Percentiles rank a stretch among this genome's conserved stretches.
Evolutionary conservation across 192 early-diverging fungal genomes (phyloP).

Genomic region (Dissophora ornata): DNA sequence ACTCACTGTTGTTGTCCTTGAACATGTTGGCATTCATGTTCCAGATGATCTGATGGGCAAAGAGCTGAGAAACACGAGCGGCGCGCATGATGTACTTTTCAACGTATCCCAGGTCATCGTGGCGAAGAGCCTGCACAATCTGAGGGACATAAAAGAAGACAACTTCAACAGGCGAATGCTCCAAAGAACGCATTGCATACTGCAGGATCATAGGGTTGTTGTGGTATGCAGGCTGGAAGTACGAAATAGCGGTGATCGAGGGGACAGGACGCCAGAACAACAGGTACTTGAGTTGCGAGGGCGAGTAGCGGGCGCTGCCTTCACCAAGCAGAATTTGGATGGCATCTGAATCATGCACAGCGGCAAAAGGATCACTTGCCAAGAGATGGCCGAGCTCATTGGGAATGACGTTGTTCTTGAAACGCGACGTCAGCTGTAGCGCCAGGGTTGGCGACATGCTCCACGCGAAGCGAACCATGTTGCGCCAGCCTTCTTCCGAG

Average conservation of each 20-base stretch:
- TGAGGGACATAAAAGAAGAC: slow-evolving; percentile 99
- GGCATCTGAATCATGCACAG: slow-evolving; percentile 78
- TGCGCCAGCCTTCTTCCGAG: slow-evolving; percentile 78
- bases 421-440: slow-evolving; percentile 79
- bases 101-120: slow-evolving; percentile 92
- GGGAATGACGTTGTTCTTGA: slow-evolving; percentile 75
- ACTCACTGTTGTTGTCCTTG: slow-evolving; percentile 57
- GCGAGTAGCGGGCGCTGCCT: slow-evolving; percentile 38
- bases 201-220: slow-evolving; percentile 93
- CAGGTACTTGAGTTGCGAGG: slow-evolving; percentile 67
- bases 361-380: slow-evolving; percentile 70
- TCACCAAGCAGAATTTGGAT: slow-evolving; percentile 80
- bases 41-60: slow-evolving; percentile 99
- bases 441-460: slow-evolving; percentile 83
- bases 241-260: slow-evolving; percentile 89
- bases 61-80: slow-evolving; percentile 92
- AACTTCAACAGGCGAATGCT: slow-evolving; percentile 90
- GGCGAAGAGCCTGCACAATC: slow-evolving; percentile 94
- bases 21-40: slow-evolving; percentile 99
- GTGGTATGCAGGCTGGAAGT: slow-evolving; percentile 76
- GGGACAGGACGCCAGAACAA: slow-evolving; percentile 92
- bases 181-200: slow-evolving; percentile 92
- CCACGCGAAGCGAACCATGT: slow-evolving; percentile 86
- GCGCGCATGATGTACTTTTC: slow-evolving; percentile 95
- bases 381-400: slow-evolving; percentile 74